phyloP scores from a whole-genome alignment of 1,284 basidiomycete species.

The Agroathelia rolfsii region DNA sequence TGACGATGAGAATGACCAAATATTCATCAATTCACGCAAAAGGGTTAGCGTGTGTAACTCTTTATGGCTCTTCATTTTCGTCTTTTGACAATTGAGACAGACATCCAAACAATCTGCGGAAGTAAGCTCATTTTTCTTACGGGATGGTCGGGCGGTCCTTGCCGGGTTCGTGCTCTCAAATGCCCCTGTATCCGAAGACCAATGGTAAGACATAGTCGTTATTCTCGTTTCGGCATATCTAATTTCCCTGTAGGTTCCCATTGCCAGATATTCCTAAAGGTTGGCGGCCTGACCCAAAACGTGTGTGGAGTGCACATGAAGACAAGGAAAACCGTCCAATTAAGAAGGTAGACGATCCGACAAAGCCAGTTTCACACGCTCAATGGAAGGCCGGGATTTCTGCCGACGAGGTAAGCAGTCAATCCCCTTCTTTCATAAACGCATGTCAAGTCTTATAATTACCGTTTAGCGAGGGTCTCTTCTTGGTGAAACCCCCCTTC shows the following conservation, averaged over 20 bases:
- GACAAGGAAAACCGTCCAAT: slow-evolving; percentile 37
- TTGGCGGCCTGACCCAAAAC: slow-evolving; percentile 79
- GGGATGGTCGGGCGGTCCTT: slow-evolving; percentile 68
- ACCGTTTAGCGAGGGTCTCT: slow-evolving; percentile 60
- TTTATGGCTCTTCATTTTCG: slow-evolving; percentile 7
- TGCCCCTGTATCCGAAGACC: slow-evolving; percentile 60
- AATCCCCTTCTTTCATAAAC: slow-evolving; percentile 1
- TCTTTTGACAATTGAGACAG: slow-evolving; percentile 16
- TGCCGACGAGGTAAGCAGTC: slow-evolving; percentile 53
- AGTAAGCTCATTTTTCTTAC: slow-evolving; percentile 37
- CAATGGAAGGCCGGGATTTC: slow-evolving; percentile 49
- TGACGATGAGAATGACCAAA: slow-evolving; percentile 51
- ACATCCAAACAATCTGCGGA: slow-evolving; percentile 25
- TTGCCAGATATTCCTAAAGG: slow-evolving; percentile 70
- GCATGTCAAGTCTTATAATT: slow-evolving; percentile 5
- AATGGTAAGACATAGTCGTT: slow-evolving; percentile 69
- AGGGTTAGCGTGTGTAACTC: slow-evolving; percentile 11
- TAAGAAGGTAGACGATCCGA: slow-evolving; percentile 17
- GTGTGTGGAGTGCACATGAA: slow-evolving; percentile 59
- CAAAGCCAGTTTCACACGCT: slow-evolving; percentile 22
- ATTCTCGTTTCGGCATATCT: slow-evolving; percentile 4
- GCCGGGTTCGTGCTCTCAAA: slow-evolving; percentile 68
- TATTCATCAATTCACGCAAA: slow-evolving; percentile 21
- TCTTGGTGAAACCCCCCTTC: slow-evolving; percentile 73
- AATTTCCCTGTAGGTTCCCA: slow-evolving; percentile 51